Evolutionary conservation across 2,329 filamentous ascomycete genomes (phyloP), one percentile per base, ranked within the genome.

Genomic region (Ciborinia camelliae): DNA sequence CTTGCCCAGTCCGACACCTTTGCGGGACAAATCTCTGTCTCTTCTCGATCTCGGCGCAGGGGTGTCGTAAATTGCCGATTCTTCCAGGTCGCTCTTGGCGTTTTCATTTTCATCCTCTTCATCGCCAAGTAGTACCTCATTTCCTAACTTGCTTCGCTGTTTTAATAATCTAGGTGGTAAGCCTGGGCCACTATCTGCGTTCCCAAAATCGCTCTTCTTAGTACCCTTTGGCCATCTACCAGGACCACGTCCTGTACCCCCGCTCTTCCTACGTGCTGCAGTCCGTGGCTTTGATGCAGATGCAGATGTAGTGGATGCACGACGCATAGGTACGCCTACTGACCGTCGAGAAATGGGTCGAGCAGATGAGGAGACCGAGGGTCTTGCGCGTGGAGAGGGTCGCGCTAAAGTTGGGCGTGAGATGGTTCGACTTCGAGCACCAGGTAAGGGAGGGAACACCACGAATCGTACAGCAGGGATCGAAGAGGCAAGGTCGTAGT

Each of bases 391-490:
- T 12, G 52, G 69, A 63, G n/a, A 35, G 18, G 67, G 68, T 30
- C 72, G 68, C 35, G 72, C 70, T 39, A 64, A 60, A 26, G 70
- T 67, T 26, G 72, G 64, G 30, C 76, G 73, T 35, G 71, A 67
- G 12, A 68, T 69, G 8, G 66, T 79, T 28, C 84, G 81, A 60
- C 79, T 77, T 41, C 68, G 66, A 26, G 73, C 67, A 41, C 83
- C 83, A 26, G 84, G 84, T 10, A 90, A 77, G 0, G 89, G 85
- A 10, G 91, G 91, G 72, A 90, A 94, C 48, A 95, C 86, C 71
- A 92, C 89, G 75, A 92, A 96, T 41, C 91, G 85, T 1, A 81
- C 86, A 0, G 86, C 80, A 3, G 90, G 90, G 32, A 95, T 89
- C 55, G 79, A 65, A 23, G 66, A 67, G 15, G 72, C 72, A 45